Conservation (phyloP, 2,329 filamentous ascomycete species). For the Diaporthe citrichinensis region DNA sequence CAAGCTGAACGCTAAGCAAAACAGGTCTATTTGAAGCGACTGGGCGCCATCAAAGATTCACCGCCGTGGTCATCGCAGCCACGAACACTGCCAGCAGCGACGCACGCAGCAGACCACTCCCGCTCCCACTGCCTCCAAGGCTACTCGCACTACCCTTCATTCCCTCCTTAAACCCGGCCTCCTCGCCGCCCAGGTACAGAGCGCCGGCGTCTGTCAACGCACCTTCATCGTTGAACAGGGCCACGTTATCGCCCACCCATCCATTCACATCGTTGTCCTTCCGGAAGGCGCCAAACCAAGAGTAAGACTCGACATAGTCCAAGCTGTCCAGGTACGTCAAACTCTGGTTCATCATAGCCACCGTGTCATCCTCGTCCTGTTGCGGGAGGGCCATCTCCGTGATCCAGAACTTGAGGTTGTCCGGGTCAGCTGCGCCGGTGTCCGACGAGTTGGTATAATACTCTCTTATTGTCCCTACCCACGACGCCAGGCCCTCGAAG, state of each 20-base stretch:
- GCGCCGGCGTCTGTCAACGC: constrained; percentile 56
- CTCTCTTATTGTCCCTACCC: constrained; percentile 52
- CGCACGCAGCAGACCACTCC: constrained; percentile 1
- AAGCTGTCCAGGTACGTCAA: constrained; percentile 52
- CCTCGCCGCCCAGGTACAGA: constrained; percentile 55
- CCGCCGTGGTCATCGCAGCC: neutral
- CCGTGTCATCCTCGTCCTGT: constrained; percentile 50
- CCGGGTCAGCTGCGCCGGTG: constrained; percentile 42
- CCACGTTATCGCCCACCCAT: constrained; percentile 56
- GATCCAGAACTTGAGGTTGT: constrained; percentile 52
- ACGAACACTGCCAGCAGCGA: constrained; percentile 14
- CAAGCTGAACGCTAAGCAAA: constrained; percentile 8
- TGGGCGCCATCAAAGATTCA: constrained; percentile 8
- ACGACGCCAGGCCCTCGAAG: constrained; percentile 52
- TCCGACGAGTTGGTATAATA: constrained; percentile 49
- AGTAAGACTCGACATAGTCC: constrained; percentile 54
- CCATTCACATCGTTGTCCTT: constrained; percentile 54
- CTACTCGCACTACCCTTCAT: constrained; percentile 42
- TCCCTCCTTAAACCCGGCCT: constrained; percentile 55
- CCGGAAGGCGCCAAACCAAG: constrained; percentile 59
- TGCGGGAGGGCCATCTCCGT: constrained; percentile 58
- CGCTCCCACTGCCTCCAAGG: constrained; percentile 3
- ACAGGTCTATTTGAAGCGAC: neutral
- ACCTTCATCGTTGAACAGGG: constrained; percentile 54
- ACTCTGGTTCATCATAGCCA: constrained; percentile 58